Evolutionary conservation across 257 asterid species (phyloP).

Genomic region (Knoxia roxburghii): DNA sequence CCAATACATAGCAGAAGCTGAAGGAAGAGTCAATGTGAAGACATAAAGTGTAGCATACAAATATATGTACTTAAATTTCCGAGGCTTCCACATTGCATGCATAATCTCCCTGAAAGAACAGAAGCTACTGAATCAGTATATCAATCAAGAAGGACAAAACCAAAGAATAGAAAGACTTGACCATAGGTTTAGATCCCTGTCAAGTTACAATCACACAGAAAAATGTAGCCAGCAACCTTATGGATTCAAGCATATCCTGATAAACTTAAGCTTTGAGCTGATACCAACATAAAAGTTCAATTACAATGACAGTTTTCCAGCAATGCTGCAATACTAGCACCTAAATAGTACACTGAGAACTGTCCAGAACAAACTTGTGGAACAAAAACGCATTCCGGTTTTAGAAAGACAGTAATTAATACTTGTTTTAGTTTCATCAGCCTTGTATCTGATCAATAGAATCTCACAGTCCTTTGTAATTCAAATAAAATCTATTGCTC

Average conservation of each 20-base stretch:
- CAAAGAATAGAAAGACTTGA: not conserved
- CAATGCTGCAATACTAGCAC: too few species aligned
- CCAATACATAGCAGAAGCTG: conserved; percentile 79
- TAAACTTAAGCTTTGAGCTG: not conserved
- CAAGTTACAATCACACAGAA: not conserved
- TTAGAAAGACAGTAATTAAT: too few species aligned
- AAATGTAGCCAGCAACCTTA: not conserved
- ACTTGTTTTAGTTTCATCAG: not conserved
- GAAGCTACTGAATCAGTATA: not conserved
- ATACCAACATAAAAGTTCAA: not conserved
- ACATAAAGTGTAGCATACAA: conserved; percentile 70
- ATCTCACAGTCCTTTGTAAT: too few species aligned
- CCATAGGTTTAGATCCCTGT: not conserved
- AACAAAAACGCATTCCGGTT: not conserved
- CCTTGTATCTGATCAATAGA: not conserved
- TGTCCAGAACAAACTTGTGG: not conserved
- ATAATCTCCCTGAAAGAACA: conserved; percentile 57
- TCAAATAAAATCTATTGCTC: not conserved
- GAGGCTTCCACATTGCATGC: conserved; percentile 98
- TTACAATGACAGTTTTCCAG: not conserved
- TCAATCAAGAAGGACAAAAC: not conserved
- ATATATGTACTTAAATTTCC: conserved; percentile 69
- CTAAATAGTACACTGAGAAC: not conserved
- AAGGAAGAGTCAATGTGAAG: conserved; percentile 77
- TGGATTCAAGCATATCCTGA: not conserved